Conservation (phyloP, 2,329 filamentous ascomycete species). For the Zopfia rhizophila region DNA sequence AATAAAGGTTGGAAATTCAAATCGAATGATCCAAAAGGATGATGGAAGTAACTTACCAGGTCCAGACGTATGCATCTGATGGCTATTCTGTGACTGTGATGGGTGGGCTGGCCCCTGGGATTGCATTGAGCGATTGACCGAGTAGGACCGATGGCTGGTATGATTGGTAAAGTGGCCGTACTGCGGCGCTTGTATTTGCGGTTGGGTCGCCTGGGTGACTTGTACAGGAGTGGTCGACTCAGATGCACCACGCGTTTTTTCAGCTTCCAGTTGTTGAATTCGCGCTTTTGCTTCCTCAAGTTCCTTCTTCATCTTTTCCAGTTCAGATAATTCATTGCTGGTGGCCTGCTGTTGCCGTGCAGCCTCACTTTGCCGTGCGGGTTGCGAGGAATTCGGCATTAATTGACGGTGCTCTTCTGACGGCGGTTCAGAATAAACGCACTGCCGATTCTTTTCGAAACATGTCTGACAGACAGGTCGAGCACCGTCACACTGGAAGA, state of each 20-base stretch:
- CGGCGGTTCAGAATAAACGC: conserved; percentile 40
- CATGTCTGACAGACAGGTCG: conserved; percentile 49
- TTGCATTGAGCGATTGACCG: conserved; percentile 35
- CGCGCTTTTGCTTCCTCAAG: conserved; percentile 49
- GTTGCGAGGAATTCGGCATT: conserved; percentile 9
- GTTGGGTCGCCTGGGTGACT: neutral
- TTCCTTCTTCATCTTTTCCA: conserved; percentile 48
- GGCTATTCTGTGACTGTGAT: conserved; percentile 32
- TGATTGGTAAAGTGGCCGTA: conserved; percentile 35
- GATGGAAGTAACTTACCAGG: conserved; percentile 13
- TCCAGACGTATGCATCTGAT: conserved; percentile 26
- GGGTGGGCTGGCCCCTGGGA: conserved; percentile 16
- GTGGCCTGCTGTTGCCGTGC: conserved; percentile 29
- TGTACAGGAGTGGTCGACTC: too few relatives aligned
- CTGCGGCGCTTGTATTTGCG: conserved; percentile 29
- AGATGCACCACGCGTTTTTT: conserved; percentile 33
- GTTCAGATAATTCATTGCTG: conserved; percentile 37
- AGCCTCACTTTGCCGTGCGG: conserved; percentile 18
- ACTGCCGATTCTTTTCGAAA: conserved; percentile 45
- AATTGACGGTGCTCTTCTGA: conserved; percentile 30
- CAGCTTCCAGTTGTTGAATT: conserved; percentile 45
- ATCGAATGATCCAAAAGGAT: conserved; percentile 1
- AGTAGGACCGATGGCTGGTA: conserved; percentile 33
- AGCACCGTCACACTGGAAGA: conserved; percentile 44
- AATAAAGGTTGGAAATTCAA: neutral